Percentiles rank a stretch among this genome's conserved stretches.
Evolutionary conservation across 164 flowering plant genomes (phyloP).

Genomic region (Kalanchoe fedtschenkoi): DNA sequence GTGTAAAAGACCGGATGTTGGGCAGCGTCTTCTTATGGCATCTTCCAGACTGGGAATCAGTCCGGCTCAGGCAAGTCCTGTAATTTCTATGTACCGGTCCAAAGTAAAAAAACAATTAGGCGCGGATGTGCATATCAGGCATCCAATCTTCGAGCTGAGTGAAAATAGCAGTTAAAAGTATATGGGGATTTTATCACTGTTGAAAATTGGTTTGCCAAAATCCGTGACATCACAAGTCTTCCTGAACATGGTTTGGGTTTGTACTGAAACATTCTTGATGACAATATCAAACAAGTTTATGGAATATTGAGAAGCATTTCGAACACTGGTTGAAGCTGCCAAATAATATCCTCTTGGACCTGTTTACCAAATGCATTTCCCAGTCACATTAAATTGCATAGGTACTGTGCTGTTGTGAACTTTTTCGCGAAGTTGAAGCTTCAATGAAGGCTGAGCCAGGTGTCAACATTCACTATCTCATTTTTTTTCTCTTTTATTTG

Average conservation of each 20-base stretch:
- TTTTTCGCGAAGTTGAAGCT: too few species aligned
- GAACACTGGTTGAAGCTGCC: too few species aligned
- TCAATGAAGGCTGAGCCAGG: too few species aligned
- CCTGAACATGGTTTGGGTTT: neutral
- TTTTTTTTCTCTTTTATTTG: too few species aligned
- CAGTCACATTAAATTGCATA: too few species aligned
- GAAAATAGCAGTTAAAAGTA: neutral
- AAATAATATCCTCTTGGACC: too few species aligned
- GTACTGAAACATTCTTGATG: too few species aligned
- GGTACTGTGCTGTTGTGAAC: too few species aligned
- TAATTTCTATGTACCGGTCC: neutral
- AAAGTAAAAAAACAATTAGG: neutral
- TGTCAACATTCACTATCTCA: too few species aligned
- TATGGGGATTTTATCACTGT: neutral
- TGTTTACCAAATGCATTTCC: too few species aligned
- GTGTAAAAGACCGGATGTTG: neutral
- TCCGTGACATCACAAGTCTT: neutral
- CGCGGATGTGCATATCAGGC: neutral
- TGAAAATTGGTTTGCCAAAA: neutral
- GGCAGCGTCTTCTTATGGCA: conserved; percentile 2
- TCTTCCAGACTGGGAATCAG: conserved; percentile 2
- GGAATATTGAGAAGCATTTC: too few species aligned
- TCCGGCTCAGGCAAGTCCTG: neutral
- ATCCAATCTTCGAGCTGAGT: conserved; percentile 2
- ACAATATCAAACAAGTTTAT: too few species aligned